phyloP scores from a whole-genome alignment of 2,329 filamentous ascomycete genomes.

The Fusarium avenaceum region DNA sequence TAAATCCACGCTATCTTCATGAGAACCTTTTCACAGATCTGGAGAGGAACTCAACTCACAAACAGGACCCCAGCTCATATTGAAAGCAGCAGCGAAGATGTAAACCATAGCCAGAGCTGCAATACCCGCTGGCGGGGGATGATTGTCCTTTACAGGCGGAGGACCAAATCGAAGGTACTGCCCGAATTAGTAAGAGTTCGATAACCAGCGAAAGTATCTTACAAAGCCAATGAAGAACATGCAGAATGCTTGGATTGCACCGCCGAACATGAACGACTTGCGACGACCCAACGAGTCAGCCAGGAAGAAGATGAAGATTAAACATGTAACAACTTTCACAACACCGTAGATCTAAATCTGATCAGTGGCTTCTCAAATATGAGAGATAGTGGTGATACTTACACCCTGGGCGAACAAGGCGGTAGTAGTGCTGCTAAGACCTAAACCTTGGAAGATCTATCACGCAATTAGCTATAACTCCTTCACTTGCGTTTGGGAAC shows the following conservation, averaged over 20 bases:
- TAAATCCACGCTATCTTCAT: slow-evolving; percentile 55
- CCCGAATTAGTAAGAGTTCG: background rate
- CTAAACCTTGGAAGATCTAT: slow-evolving; percentile 70
- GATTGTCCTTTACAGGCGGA: slow-evolving; percentile 52
- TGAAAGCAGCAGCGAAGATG: slow-evolving; percentile 73
- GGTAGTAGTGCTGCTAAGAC: slow-evolving; percentile 64
- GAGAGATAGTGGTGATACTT: background rate
- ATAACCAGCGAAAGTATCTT: background rate
- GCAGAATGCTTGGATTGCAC: slow-evolving; percentile 47
- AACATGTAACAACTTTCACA: slow-evolving; percentile 73
- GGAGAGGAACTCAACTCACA: slow-evolving; percentile 60
- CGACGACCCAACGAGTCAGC: slow-evolving; percentile 74
- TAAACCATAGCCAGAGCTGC: slow-evolving; percentile 72
- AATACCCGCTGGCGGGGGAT: slow-evolving; percentile 59
- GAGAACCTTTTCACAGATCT: background rate
- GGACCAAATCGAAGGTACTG: slow-evolving; percentile 66
- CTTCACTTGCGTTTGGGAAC: accelerated
- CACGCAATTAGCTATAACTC: background rate
- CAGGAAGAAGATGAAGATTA: slow-evolving; percentile 71
- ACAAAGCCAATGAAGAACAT: slow-evolving; percentile 73
- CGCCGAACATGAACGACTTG: slow-evolving; percentile 49
- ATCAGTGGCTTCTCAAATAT: background rate
- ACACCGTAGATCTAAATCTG: slow-evolving; percentile 65
- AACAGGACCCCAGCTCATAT: slow-evolving; percentile 73
- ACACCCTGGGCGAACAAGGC: slow-evolving; percentile 76